These are phyloP conservation scores for Ambrosiella cleistominuta DNA, from an alignment of 2,329 filamentous ascomycete species.

Conservation along the genomic window DNA sequence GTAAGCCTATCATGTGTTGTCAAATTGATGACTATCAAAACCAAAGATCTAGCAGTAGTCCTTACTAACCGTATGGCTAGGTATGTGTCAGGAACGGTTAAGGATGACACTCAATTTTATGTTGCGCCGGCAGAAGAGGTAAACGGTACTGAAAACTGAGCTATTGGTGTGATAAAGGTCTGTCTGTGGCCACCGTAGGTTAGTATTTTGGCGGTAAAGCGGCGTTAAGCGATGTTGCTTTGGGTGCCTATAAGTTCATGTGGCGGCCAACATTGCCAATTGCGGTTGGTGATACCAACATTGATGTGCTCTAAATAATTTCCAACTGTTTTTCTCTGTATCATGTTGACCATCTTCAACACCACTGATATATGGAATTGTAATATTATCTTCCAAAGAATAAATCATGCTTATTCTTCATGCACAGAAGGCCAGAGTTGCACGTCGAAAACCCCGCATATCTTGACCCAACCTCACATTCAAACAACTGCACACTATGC, in stretches of 20 bases:
- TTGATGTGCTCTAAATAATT: too few species aligned
- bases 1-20: constrained; percentile 22
- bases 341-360: too few species aligned
- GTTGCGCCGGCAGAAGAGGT: constrained; percentile 4
- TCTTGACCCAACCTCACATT: not conserved
- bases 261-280: too few species aligned
- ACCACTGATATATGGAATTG: not conserved
- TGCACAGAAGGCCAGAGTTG: too few species aligned
- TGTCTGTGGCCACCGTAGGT: not conserved
- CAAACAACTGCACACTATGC: too few species aligned
- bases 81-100: constrained; percentile 9
- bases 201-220: too few species aligned
- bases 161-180: not conserved
- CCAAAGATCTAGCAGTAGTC: not conserved
- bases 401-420: not conserved
- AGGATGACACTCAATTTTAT: constrained; percentile 1
- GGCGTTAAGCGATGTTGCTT: not conserved
- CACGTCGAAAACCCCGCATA: not conserved
- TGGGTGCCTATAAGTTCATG: not conserved
- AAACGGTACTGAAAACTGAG: not conserved
- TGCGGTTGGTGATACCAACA: too few species aligned
- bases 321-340: too few species aligned
- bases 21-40: not conserved
- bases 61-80: not conserved
- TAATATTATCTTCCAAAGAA: not conserved